phyloP scores from a whole-genome alignment of 116 monocot genomes.

The Papilionanthe hybrid region DNA sequence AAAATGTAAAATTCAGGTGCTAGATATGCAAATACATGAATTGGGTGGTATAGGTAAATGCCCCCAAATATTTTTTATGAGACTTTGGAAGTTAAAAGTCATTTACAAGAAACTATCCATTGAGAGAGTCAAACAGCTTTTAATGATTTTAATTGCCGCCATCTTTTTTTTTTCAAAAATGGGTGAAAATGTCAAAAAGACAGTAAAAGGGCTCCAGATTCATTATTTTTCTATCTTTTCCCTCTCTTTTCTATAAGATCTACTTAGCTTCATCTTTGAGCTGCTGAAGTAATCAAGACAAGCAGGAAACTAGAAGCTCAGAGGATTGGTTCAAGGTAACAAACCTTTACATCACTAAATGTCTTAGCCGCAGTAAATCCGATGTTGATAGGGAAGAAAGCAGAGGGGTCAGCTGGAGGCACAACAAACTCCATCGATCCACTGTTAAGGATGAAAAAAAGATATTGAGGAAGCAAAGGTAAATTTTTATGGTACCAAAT shows the following conservation, averaged over 20 bases:
- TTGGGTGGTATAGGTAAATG: too few relatives aligned
- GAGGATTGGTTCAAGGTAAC: neutral
- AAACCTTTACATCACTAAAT: constrained; percentile 83
- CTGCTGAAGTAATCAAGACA: neutral
- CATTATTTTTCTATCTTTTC: neutral
- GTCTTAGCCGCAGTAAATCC: constrained; percentile 69
- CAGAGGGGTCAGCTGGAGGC: constrained; percentile 70
- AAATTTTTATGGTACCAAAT: neutral
- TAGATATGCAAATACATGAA: too few relatives aligned
- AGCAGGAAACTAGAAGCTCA: neutral
- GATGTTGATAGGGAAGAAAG: constrained; percentile 81
- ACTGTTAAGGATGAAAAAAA: constrained; percentile 27
- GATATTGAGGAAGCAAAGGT: neutral
- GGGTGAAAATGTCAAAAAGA: neutral
- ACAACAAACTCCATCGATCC: constrained; percentile 97
- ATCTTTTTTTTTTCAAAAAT: neutral
- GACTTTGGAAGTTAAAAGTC: too few relatives aligned
- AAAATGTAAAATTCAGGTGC: too few relatives aligned
- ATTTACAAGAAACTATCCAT: too few relatives aligned
- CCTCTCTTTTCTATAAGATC: neutral
- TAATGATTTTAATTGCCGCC: neutral
- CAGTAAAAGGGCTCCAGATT: neutral
- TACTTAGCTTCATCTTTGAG: neutral
- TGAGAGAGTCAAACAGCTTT: neutral
- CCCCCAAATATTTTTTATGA: too few relatives aligned